phyloP scores from a whole-genome alignment of 495 filamentous ascomycete species.

The Hypomontagnella monticulosa region DNA sequence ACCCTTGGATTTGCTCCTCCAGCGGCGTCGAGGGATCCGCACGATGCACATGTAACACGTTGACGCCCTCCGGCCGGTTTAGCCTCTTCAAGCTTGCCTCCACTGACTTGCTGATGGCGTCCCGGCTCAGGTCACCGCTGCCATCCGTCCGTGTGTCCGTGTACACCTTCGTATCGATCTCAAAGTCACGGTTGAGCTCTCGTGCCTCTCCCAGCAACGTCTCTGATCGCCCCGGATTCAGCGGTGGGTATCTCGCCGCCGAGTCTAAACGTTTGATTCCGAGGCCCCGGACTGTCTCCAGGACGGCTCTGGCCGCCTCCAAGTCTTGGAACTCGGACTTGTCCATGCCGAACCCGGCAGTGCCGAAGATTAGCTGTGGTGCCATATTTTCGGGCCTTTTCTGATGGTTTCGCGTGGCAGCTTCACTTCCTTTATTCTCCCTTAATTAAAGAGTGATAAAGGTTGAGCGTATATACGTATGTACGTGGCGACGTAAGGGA shows the following conservation, averaged over 20 bases:
- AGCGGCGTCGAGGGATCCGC: slow-evolving; percentile 49
- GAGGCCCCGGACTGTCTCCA: slow-evolving; percentile 41
- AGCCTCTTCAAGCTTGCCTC: slow-evolving; percentile 32
- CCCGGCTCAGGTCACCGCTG: slow-evolving; percentile 28
- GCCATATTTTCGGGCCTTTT: slow-evolving; percentile 25
- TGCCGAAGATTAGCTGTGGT: slow-evolving; percentile 51
- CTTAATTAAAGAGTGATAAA: no score
- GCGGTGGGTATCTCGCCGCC: slow-evolving; percentile 57
- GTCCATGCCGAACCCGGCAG: slow-evolving; percentile 48
- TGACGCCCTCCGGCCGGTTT: slow-evolving; percentile 21
- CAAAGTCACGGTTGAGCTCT: slow-evolving; percentile 45
- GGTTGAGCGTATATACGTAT: no score
- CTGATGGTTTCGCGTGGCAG: no score
- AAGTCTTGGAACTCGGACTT: slow-evolving; percentile 36
- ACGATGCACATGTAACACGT: slow-evolving; percentile 48
- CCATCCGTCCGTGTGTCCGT: slow-evolving; percentile 39
- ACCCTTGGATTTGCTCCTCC: slow-evolving; percentile 44
- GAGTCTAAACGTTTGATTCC: slow-evolving; percentile 54
- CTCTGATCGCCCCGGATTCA: slow-evolving; percentile 54
- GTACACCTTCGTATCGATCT: slow-evolving; percentile 56
- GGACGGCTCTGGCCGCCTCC: slow-evolving; percentile 41
- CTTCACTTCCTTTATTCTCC: no score
- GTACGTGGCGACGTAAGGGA: no score
- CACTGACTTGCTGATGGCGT: slow-evolving; percentile 19
- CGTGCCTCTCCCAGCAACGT: slow-evolving; percentile 52